phyloP scores from a whole-genome alignment of 768 basidiomycete genomes.

The Rubroboletus satanas region DNA sequence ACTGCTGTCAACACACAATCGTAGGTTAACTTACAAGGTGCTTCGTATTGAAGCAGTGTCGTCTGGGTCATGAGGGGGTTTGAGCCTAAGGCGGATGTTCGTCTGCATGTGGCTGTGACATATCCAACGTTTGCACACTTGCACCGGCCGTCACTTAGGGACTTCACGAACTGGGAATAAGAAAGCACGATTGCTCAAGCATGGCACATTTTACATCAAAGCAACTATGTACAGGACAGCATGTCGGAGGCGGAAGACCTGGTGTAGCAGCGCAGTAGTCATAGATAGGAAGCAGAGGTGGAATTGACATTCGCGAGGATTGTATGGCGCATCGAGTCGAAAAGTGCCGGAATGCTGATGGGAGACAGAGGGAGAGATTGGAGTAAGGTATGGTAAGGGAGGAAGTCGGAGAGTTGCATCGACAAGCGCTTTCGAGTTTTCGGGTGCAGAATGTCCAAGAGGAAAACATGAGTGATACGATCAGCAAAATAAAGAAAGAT shows the following conservation, averaged over 20 bases:
- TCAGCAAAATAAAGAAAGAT: constrained; percentile 33
- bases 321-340: constrained; percentile 24
- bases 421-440: constrained; percentile 26
- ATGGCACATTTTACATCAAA: constrained; percentile 25
- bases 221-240: constrained; percentile 30
- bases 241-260: constrained; percentile 19
- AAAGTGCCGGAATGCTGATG: constrained; percentile 13
- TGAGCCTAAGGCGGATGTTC: constrained; percentile 4
- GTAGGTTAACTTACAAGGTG: constrained; percentile 62
- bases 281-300: constrained; percentile 16
- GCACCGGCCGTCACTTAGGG: not conserved
- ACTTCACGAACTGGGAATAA: not conserved
- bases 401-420: constrained; percentile 21
- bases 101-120: constrained; percentile 25
- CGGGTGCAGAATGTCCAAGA: constrained; percentile 19
- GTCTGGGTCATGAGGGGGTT: constrained; percentile 57
- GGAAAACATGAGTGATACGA: constrained; percentile 24
- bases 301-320: constrained; percentile 17
- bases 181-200: constrained; percentile 12
- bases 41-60: constrained; percentile 76
- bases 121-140: not conserved
- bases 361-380: constrained; percentile 11
- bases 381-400: constrained; percentile 2
- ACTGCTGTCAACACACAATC: constrained; percentile 1
- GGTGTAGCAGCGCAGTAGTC: constrained; percentile 20